Evolutionary conservation across 2,329 filamentous ascomycete species (phyloP), one percentile per base, ranked within the genome.

Genomic region (Colletotrichum sojae): DNA sequence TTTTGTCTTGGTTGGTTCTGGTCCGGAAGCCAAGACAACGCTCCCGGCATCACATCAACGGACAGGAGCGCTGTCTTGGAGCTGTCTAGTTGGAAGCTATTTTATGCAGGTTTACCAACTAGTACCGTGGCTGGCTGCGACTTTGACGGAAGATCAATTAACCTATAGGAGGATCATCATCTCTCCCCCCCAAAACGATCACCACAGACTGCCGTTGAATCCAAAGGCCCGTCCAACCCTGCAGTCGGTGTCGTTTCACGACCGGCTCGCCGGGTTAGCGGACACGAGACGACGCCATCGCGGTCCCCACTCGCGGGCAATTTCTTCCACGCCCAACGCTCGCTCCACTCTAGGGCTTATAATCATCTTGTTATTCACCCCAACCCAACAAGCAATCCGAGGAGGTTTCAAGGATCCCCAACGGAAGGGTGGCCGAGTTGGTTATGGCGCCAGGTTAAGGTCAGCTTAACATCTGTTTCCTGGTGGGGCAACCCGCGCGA

Each of bases 371-470:
- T 0, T 16, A 6, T 36, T 22, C 31, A 3, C 2, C 1, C 16
- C 1, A 4, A 0, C 5, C 2, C 22, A 43, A 9, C 25, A 13
- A 4, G 39, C 0, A 10, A 53, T 53, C 59, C 16, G n/a, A 2
- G 18, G 9, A 18, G 1, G n/a, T 18, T 49, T 15, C 18, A n/a
- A 45, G 12, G 48, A 60, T 69, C 49, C 20, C 5, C n/a, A 8
- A 31, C 43, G 66, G 66, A 65, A 69, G 66, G 66, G 66, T 69
- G 66, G 66, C 66, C 66, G 66, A 69, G 66, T 69, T 69, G 66
- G 66, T 69, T 69, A 69, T 69, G 66, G 66, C 66, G 66, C 66
- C 66, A 69, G 66, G 66, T 69, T 69, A 69, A 69, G 66, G 66
- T 69, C 55, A 69, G 49, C 66, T 60, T 69, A 69, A 65, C 66